A percentile compares a stretch with the other conserved stretches of the same genome.
Conservation (phyloP, 2,329 filamentous ascomycete genomes). For the Juglanconis juglandina region DNA sequence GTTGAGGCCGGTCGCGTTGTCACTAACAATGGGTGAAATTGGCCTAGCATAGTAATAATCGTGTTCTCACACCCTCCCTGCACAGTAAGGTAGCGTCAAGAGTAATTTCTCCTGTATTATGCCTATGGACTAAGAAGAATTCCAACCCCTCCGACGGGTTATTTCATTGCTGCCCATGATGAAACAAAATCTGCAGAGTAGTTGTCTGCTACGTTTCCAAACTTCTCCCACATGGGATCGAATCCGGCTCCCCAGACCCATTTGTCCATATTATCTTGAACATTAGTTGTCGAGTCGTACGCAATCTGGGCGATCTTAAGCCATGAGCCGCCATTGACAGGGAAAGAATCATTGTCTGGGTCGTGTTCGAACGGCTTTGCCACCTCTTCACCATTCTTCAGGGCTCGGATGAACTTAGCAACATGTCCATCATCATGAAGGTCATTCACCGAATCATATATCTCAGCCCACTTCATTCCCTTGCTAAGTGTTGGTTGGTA, state of each 20-base stretch:
- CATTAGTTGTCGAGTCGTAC: not conserved
- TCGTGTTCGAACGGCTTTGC: slow-evolving; percentile 18
- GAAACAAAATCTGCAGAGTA: too few relatives aligned
- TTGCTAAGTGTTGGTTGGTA: slow-evolving; percentile 21
- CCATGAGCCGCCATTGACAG: slow-evolving; percentile 54
- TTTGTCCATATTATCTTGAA: not conserved
- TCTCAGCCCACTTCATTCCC: slow-evolving; percentile 24
- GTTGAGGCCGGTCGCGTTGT: too few relatives aligned
- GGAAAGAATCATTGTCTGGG: slow-evolving; percentile 39
- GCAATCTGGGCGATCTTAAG: slow-evolving; percentile 1
- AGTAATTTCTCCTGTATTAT: too few relatives aligned
- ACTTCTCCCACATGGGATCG: not conserved
- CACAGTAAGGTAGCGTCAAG: too few relatives aligned
- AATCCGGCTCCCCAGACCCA: not conserved
- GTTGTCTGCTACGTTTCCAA: too few relatives aligned
- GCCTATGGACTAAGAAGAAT: too few relatives aligned
- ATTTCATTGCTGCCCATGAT: too few relatives aligned
- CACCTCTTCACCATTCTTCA: slow-evolving; percentile 29
- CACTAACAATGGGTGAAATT: too few relatives aligned
- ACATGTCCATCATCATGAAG: slow-evolving; percentile 33
- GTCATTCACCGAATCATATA: slow-evolving; percentile 24
- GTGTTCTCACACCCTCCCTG: too few relatives aligned
- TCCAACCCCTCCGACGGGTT: too few relatives aligned
- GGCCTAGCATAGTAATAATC: too few relatives aligned
- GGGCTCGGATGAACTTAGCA: slow-evolving; percentile 32